Base-by-base conservation (phyloP, 176 grass and related monocot genomes). In the Cocos nucifera region DNA sequence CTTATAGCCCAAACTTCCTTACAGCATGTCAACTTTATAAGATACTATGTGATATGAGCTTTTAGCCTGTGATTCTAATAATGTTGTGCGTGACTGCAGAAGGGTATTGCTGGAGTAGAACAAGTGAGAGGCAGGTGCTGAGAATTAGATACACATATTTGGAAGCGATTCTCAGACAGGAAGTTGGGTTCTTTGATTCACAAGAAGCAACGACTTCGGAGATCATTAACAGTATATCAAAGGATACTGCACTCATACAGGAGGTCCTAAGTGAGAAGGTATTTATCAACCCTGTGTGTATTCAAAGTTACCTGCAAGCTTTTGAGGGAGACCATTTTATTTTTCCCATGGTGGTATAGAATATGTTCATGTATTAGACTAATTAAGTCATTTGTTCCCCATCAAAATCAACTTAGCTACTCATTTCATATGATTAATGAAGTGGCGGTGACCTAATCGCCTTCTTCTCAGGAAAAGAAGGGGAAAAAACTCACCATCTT, bases 211-310 rank as follows among this genome's bases (percentile, higher is more conserved):
- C 93, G 26, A 97, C 84, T 19, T 77, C 87, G 63, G 87, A 97
- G 84, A 92, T 97, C 81, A 97, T 97, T 58, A 79, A 85, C 71
- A 97, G 93, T 56, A 97, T 97, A 66, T 91, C 93, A 66, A 97
- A 85, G 73, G 93, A 97, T 49, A 81, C 93, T 6, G 78, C 76
- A 15, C 84, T 88, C 61, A 88, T 98, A 60, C 93, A 98, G 64
- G 93, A 98, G 69, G 93, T 98, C 62, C 93, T 98, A 50, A 90
- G 93, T 73, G 93, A 97, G 84, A 97, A 97, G 93, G 93, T 95
- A 64, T 39, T 65, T 10, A 51, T 60, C 22, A 19, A 7, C 10
- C 35, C 35, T 44, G 8, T 44, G 35, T 44, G 35, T 44, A 12
- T 44, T 44, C 35, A 14, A 44, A 12, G 35, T 44, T 44, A 44